A percentile compares a stretch with the other conserved stretches of the same genome.
Evolutionary conservation across 192 early-diverging fungal species (phyloP).

Genomic region (Bifiguratus adelaidae): DNA sequence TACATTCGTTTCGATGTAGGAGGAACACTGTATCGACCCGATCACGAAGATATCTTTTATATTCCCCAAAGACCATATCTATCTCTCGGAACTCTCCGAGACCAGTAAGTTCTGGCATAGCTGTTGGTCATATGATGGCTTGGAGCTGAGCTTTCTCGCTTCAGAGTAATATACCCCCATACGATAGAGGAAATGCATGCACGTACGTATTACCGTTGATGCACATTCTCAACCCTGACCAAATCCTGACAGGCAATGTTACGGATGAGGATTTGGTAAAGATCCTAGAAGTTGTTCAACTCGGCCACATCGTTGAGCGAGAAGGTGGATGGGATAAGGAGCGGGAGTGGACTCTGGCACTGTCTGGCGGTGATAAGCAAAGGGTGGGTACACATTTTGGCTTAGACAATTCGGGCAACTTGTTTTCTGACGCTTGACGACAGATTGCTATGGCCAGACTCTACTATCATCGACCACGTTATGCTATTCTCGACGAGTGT

Average conservation of each 20-base stretch:
- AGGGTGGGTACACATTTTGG: slow-evolving; percentile 28
- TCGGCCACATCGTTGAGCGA: slow-evolving; percentile 72
- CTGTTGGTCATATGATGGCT: background rate
- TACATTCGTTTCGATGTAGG: slow-evolving; percentile 17
- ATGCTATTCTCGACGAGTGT: slow-evolving; percentile 96
- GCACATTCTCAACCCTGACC: background rate
- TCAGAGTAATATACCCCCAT: slow-evolving; percentile 90
- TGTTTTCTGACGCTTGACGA: background rate
- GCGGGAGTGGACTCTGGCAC: slow-evolving; percentile 81
- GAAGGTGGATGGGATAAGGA: slow-evolving; percentile 88
- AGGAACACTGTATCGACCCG: slow-evolving; percentile 61
- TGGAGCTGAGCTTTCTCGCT: background rate
- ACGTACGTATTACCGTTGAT: slow-evolving; percentile 8
- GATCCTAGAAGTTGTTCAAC: slow-evolving; percentile 76
- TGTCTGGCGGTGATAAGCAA: slow-evolving; percentile 97
- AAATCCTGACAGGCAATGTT: slow-evolving; percentile 27
- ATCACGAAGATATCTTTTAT: slow-evolving; percentile 88
- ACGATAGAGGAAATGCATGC: slow-evolving; percentile 66
- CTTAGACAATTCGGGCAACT: too few species aligned
- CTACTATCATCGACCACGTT: slow-evolving; percentile 93
- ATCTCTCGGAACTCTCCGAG: slow-evolving; percentile 84
- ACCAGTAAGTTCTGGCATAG: slow-evolving; percentile 54
- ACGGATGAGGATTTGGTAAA: slow-evolving; percentile 72
- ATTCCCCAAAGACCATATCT: slow-evolving; percentile 98
- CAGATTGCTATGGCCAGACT: slow-evolving; percentile 91